Conservation (phyloP, 2,329 filamentous ascomycete species). For the Emmonsiellopsis sp. region DNA sequence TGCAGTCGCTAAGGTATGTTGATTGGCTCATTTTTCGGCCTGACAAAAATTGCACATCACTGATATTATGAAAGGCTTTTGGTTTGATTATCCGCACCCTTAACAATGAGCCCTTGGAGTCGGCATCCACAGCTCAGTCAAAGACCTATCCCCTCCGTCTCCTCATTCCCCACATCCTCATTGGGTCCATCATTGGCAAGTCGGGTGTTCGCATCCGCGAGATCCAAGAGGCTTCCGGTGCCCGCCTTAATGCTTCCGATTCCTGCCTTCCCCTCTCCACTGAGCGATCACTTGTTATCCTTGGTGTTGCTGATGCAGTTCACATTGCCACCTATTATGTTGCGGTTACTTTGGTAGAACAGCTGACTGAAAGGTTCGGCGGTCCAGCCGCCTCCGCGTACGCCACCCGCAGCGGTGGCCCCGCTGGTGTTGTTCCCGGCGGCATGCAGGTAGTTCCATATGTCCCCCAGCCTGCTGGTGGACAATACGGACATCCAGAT, state of each 20-base stretch:
- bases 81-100: slow-evolving; percentile 95
- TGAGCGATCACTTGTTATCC: slow-evolving; percentile 93
- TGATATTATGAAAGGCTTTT: slow-evolving; percentile 60
- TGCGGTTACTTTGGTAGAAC: slow-evolving; percentile 93
- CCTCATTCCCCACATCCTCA: slow-evolving; percentile 91
- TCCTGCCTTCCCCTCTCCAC: slow-evolving; percentile 89
- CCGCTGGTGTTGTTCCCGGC: slow-evolving; percentile 85
- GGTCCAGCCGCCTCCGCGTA: slow-evolving; percentile 96
- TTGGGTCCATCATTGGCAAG: slow-evolving; percentile 98
- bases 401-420: slow-evolving; percentile 85
- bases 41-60: slow-evolving; percentile 12
- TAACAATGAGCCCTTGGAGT: slow-evolving; percentile 88
- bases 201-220: slow-evolving; percentile 91
- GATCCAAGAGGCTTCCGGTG: slow-evolving; percentile 95
- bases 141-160: slow-evolving; percentile 96
- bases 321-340: slow-evolving; percentile 99
- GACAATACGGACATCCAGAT: slow-evolving; percentile 85
- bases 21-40: slow-evolving; percentile 3
- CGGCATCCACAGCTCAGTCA: slow-evolving; percentile 82
- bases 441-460: slow-evolving; percentile 99
- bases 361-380: slow-evolving; percentile 92
- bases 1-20: slow-evolving; percentile 81
- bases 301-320: slow-evolving; percentile 94
- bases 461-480: slow-evolving; percentile 82
- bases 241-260: slow-evolving; percentile 92